Evolutionary conservation across 2,329 filamentous ascomycete species (phyloP), one percentile per base, ranked within the genome.

Genomic region (Cercospora nicotianae): DNA sequence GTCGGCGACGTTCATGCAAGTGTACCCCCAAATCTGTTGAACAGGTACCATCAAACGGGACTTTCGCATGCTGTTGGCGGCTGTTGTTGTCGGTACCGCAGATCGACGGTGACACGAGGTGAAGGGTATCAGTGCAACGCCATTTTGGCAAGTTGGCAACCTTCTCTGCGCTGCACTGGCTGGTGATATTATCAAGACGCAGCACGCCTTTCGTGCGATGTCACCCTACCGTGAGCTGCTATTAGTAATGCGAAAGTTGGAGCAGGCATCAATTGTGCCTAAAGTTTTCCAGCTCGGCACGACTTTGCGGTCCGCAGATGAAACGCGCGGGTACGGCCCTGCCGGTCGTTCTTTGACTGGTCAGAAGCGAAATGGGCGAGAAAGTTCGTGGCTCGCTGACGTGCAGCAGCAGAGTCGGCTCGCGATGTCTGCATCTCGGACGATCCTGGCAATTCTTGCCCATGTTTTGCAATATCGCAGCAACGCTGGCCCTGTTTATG

Each of bases 321-420:
- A 66, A 63, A 61, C 66, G 64, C 63, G 64, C 53, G 65, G 60
- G 60, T 60, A 60, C 65, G 65, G 39, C 12, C 30, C 36, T 55
- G 61, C 61, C 53, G 60, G 18, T n/a, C 45, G 18, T 48, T 31
- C 30, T 23, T 23, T 36, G 61, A 63, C 10, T 42, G 48, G 51
- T 45, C 31, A 26, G 48, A 39, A 58, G 48, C 13, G 23, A 26
- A 58, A 28, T 57, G 48, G n/a, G 13, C 16, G 30, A 57, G 51
- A 64, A 42, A 33, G 51, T 58, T 63, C 45, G 45, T 42, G 36
- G 26, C 59, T 42, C 63, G 42, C 53, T 67, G 65, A 63, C 60
- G 65, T 67, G 65, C 65, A 67, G 55, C 33, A 65, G 31, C 31
- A 58, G 28, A 51, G 51, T 42, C 63, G 55, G 65, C 62, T 31